A percentile compares a stretch with the other conserved stretches of the same genome.
Conservation (phyloP, 345 rosid species). For the Eucalyptus rudis region DNA sequence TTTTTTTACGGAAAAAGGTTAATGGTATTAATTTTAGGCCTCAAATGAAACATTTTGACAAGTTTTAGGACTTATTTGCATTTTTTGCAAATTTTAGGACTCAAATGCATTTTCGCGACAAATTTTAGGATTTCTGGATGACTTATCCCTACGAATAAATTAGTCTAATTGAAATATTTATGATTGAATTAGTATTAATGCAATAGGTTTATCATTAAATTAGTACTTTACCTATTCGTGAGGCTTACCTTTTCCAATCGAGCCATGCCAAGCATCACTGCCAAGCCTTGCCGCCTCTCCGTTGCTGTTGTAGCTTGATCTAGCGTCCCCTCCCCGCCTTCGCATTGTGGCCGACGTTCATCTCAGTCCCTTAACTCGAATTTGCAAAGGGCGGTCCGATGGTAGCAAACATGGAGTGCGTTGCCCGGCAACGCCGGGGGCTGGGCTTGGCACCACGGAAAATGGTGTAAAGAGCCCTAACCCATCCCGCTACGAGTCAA, state of each 20-base stretch:
- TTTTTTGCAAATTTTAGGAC: too few relatives aligned
- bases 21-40: too few relatives aligned
- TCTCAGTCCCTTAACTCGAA: neutral
- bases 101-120: too few relatives aligned
- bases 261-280: neutral
- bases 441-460: neutral
- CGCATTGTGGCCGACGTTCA: neutral
- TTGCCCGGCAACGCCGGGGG: neutral
- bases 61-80: too few relatives aligned
- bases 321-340: neutral
- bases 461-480: neutral
- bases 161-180: rapidly evolving
- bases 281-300: neutral
- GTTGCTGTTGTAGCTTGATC: neutral
- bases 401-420: rapidly evolving
- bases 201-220: rapidly evolving
- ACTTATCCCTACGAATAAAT: too few relatives aligned
- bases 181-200: rapidly evolving
- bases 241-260: neutral
- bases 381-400: neutral
- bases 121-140: too few relatives aligned
- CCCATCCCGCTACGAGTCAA: neutral
- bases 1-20: too few relatives aligned
- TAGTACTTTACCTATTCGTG: neutral
- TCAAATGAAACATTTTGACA: too few relatives aligned